Evolutionary conservation across 2,329 filamentous ascomycete species (phyloP).

Genomic region (Pseudocercospora pini-densiflorae): DNA sequence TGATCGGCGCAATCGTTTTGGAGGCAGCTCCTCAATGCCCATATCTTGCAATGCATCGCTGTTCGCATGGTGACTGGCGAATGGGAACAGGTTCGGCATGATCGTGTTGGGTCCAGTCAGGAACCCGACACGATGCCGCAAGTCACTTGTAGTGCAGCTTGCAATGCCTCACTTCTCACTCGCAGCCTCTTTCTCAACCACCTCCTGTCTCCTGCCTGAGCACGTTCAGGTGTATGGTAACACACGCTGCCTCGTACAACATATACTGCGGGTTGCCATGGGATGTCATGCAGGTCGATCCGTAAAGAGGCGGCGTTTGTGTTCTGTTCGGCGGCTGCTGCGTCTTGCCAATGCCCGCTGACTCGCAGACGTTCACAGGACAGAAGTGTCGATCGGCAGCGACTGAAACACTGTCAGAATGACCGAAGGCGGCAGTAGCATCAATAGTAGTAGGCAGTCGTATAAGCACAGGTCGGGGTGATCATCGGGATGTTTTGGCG

Average conservation of each 20-base stretch:
- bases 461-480: conserved; percentile 8
- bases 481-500: background rate
- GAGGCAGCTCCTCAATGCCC: conserved; percentile 28
- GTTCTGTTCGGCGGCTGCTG: conserved; percentile 13
- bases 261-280: conserved; percentile 18
- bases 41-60: conserved; percentile 30
- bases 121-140: conserved; percentile 4
- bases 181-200: conserved; percentile 2
- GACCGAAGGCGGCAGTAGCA: background rate
- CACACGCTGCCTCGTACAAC: conserved; percentile 25
- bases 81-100: conserved; percentile 41
- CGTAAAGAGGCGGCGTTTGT: conserved; percentile 8
- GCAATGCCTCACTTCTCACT: background rate
- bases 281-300: conserved; percentile 19
- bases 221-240: conserved; percentile 15
- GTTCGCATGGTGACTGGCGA: conserved; percentile 30
- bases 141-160: conserved; percentile 20
- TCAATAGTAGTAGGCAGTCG: background rate
- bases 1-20: conserved; percentile 26
- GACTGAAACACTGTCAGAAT: background rate
- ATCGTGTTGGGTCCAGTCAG: conserved; percentile 18
- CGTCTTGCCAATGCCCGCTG: conserved; percentile 1
- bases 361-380: conserved; percentile 10
- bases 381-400: conserved; percentile 6
- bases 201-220: conserved; percentile 12